Conservation (phyloP, 805 yeast genomes). For the Candida alai region DNA sequence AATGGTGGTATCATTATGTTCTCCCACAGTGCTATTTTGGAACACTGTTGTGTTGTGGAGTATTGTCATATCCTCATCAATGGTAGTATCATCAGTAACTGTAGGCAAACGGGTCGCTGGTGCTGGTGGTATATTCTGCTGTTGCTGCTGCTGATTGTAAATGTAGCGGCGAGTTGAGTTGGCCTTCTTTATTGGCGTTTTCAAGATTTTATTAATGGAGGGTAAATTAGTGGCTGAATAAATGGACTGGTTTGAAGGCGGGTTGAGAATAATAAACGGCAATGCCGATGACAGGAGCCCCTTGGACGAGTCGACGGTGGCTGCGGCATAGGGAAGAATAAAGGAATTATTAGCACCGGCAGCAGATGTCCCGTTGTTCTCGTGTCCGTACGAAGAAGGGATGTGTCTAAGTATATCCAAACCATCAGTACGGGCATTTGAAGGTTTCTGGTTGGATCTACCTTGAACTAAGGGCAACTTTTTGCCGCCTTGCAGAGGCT, state of each 20-base stretch:
- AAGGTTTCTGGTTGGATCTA: constrained; percentile 3
- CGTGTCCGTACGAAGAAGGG: not conserved
- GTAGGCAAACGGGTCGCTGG: constrained; percentile 7
- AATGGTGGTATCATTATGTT: constrained; percentile 9
- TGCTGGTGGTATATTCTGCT: constrained; percentile 1
- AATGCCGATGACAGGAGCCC: constrained; percentile 1
- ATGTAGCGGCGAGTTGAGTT: constrained; percentile 9
- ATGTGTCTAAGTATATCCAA: constrained; percentile 5
- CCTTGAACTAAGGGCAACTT: constrained; percentile 12
- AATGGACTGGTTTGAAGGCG: constrained; percentile 7
- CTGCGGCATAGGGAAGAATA: constrained; percentile 7
- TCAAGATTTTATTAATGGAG: constrained; percentile 40
- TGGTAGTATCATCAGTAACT: constrained; percentile 19
- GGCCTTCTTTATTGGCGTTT: constrained; percentile 39
- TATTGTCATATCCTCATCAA: constrained; percentile 21
- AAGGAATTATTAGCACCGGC: constrained; percentile 5
- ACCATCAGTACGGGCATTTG: no score
- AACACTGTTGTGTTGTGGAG: constrained; percentile 12
- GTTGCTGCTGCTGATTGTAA: not conserved
- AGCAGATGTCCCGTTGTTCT: not conserved
- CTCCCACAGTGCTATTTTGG: constrained; percentile 6
- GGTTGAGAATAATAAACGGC: constrained; percentile 9
- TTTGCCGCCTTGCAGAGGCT: not conserved
- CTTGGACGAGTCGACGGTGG: constrained; percentile 1
- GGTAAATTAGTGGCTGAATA: constrained; percentile 22